phyloP scores from a whole-genome alignment of 768 basidiomycete genomes.

The Podaxis sp. region DNA sequence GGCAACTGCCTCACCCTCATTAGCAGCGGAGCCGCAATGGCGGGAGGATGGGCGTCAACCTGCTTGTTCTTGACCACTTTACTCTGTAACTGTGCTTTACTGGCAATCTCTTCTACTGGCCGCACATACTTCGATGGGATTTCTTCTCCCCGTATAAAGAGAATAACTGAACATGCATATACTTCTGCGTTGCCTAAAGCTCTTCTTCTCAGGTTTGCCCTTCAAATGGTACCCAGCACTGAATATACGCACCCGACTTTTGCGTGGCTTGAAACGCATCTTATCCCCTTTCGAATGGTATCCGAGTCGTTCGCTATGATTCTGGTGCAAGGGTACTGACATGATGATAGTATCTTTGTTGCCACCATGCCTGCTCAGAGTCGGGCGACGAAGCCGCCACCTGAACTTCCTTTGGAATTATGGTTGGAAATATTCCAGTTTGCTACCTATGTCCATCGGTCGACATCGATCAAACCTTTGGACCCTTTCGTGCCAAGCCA shows the following conservation, averaged over 20 bases:
- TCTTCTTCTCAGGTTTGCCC: not conserved
- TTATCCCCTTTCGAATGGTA: slow-evolving; percentile 14
- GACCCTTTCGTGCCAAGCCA: slow-evolving; percentile 42
- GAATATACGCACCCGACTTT: slow-evolving; percentile 4
- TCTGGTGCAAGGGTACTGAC: slow-evolving; percentile 12
- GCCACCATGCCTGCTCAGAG: slow-evolving; percentile 9
- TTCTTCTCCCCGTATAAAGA: not conserved
- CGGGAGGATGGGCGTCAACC: not conserved
- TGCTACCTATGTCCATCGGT: slow-evolving; percentile 42
- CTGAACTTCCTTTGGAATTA: slow-evolving; percentile 43
- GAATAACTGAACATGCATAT: not conserved
- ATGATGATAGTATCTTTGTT: slow-evolving; percentile 21
- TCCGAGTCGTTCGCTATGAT: not conserved
- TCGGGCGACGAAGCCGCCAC: slow-evolving; percentile 19
- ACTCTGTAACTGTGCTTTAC: not conserved
- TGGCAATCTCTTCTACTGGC: not conserved
- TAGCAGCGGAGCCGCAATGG: not conserved
- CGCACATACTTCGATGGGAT: not conserved
- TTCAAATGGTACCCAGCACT: not conserved
- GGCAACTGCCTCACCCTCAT: not conserved
- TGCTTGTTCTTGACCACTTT: not conserved
- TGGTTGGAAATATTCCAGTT: slow-evolving; percentile 57
- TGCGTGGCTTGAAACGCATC: slow-evolving; percentile 5
- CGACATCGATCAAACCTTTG: slow-evolving; percentile 37
- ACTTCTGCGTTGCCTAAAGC: slow-evolving; percentile 10